Evolutionary conservation across 257 asterid genomes (phyloP).

Genomic region (Scutellaria barbata): DNA sequence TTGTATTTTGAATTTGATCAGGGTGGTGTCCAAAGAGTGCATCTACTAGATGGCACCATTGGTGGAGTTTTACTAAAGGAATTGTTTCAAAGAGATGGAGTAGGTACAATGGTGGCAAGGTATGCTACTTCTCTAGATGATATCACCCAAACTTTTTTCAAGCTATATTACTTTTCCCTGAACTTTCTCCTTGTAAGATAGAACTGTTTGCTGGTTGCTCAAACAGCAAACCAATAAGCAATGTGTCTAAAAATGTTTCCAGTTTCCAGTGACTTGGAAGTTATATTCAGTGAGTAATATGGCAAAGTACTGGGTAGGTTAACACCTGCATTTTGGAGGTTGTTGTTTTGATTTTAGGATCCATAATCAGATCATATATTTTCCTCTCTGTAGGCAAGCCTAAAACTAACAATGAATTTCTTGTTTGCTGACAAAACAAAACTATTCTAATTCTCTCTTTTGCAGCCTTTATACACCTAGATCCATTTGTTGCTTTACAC

Average conservation of each 20-base stretch:
- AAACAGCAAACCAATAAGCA: neutral
- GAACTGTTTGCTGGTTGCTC: neutral
- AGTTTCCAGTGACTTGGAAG: slow-evolving; percentile 1
- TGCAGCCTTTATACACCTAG: neutral
- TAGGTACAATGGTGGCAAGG: slow-evolving; percentile 99
- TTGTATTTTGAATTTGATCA: slow-evolving; percentile 36
- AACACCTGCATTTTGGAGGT: neutral
- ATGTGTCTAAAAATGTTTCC: neutral
- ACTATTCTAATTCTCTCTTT: neutral
- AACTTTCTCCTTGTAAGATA: slow-evolving; percentile 17
- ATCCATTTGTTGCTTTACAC: neutral
- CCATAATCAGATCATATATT: neutral
- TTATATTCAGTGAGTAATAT: neutral
- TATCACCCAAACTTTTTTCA: slow-evolving; percentile 15
- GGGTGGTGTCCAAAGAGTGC: slow-evolving; percentile 98
- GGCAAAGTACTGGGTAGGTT: neutral
- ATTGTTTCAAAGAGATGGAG: slow-evolving; percentile 94
- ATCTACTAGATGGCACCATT: slow-evolving; percentile 88
- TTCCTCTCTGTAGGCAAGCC: neutral
- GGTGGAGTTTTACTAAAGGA: slow-evolving; percentile 92
- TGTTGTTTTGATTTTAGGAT: neutral
- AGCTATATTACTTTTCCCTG: neutral
- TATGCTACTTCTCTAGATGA: slow-evolving; percentile 40
- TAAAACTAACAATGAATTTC: neutral
- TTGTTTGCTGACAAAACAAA: neutral